Percentiles rank a stretch among this genome's conserved stretches.
These are phyloP conservation scores for Thraustochytrium sp. DNA, from an alignment of 352 stramenopile genomes.

Conservation along the genomic window DNA sequence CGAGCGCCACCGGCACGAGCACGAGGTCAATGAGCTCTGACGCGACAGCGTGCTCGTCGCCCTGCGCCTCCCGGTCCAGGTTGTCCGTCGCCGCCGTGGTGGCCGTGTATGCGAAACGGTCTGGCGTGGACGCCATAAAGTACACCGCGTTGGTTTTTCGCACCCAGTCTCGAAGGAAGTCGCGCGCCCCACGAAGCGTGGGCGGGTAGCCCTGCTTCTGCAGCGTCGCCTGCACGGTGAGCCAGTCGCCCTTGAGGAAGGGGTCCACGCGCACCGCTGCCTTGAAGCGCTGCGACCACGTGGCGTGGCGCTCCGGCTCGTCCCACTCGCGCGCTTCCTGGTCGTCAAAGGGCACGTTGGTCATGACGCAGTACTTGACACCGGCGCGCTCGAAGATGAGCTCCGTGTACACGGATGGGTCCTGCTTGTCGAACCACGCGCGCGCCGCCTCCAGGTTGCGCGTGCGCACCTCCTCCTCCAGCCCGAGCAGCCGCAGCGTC, in stretches of 20 bases:
- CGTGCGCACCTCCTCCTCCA: constrained; percentile 60
- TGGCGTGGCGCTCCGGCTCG: not conserved
- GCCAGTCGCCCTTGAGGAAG: constrained; percentile 73
- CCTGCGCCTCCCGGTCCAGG: constrained; percentile 6
- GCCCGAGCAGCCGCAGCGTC: constrained; percentile 68
- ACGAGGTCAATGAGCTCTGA: constrained; percentile 75
- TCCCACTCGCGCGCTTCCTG: constrained; percentile 48
- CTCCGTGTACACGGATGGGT: constrained; percentile 64
- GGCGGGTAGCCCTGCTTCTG: constrained; percentile 57
- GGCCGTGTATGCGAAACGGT: constrained; percentile 67
- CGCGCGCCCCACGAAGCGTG: constrained; percentile 66
- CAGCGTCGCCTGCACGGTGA: constrained; percentile 63
- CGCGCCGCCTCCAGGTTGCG: constrained; percentile 74
- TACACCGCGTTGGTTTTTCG: constrained; percentile 84
- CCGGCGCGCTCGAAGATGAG: constrained; percentile 64
- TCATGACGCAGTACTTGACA: constrained; percentile 86
- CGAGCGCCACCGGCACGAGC: constrained; percentile 75
- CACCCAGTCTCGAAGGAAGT: constrained; percentile 80
- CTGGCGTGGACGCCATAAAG: constrained; percentile 85
- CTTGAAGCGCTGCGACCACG: constrained; percentile 61
- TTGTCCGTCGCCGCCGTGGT: constrained; percentile 54
- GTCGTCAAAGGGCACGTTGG: constrained; percentile 82
- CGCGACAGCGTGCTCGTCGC: constrained; percentile 47
- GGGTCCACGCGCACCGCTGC: constrained; percentile 82
- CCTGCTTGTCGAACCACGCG: constrained; percentile 67